Conservation (phyloP, 768 basidiomycete genomes). For the Collybia mongolica region DNA sequence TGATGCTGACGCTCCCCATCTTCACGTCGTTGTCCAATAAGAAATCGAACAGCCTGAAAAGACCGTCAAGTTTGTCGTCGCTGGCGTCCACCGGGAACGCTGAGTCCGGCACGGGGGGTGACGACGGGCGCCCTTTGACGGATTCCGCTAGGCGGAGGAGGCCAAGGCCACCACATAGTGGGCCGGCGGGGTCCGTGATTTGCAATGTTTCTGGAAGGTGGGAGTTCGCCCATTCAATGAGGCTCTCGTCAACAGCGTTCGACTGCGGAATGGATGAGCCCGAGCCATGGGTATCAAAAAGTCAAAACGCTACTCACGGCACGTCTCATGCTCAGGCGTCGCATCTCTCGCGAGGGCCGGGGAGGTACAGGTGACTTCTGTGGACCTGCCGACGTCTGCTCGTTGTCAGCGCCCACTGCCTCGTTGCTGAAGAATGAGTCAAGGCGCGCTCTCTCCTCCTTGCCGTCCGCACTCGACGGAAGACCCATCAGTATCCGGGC, state of each 20-base stretch:
- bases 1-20: constrained; percentile 91
- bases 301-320: constrained; percentile 23
- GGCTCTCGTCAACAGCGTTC: constrained; percentile 36
- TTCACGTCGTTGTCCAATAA: constrained; percentile 89
- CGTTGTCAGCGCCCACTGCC: constrained; percentile 18
- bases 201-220: constrained; percentile 68
- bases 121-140: constrained; percentile 62
- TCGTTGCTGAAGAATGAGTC: constrained; percentile 58
- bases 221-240: constrained; percentile 88
- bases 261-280: background rate
- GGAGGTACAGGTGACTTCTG: constrained; percentile 44
- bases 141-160: constrained; percentile 86
- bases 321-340: constrained; percentile 36
- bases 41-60: constrained; percentile 91
- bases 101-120: constrained; percentile 74
- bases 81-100: constrained; percentile 67
- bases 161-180: constrained; percentile 67
- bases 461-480: constrained; percentile 29
- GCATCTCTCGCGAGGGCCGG: constrained; percentile 65
- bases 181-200: constrained; percentile 43
- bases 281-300: constrained; percentile 8
- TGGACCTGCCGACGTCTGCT: constrained; percentile 3
- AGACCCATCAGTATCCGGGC: constrained; percentile 75
- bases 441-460: constrained; percentile 47
- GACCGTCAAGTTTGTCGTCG: constrained; percentile 83